Base-by-base conservation (phyloP, 208 protist genomes). In the Trypanosoma rangeli region DNA sequence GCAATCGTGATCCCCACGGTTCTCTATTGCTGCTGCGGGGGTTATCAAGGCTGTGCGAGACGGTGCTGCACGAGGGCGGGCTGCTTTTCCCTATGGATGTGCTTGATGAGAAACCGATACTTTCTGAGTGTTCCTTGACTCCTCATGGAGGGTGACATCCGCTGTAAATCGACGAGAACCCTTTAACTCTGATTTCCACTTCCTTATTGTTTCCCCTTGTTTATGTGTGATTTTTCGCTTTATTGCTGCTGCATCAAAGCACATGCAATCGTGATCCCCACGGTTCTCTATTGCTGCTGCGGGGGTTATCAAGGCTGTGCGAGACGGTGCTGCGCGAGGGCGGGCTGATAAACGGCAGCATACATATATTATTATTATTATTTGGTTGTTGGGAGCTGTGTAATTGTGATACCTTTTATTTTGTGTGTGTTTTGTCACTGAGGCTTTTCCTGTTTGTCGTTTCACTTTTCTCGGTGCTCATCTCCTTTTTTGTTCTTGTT, bases 41-140 rank as follows among this genome's bases (percentile, higher is more conserved):
- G 48, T 76, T 68, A 71, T 73, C 64, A 77, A 68, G 56, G 39
- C 66, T 68, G 54, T 64, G 64, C 48, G 5, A 76, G 57, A 81
- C 44, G 24, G 22, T 59, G 31, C 2, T 58, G 20, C 29, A 35
- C 7, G 46, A 29, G 22, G 53, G n/a, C 3, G 33, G 28, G 33
- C 0, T 28, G 28, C n/a, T n/a, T n/a, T n/a, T n/a, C n/a, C n/a
- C n/a, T n/a, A n/a, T n/a, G n/a, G n/a, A n/a, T 37, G 33, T 7
- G 33, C 33, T 2, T 69, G 68, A 74, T 72, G 69, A 70, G 39
- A 15, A 70, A 67, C 22, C 70, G 60, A 64, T 77, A 29, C 58
- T 62, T 76, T 63, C 62, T 75, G 64, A 69, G 54, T 80, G 65
- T 80, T 59, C 28, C 26, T 68, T 78, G 56, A 70, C 72, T 56